Evolutionary conservation across 352 stramenopile species (phyloP).

Genomic region (Thalassiosira mediterranea): DNA sequence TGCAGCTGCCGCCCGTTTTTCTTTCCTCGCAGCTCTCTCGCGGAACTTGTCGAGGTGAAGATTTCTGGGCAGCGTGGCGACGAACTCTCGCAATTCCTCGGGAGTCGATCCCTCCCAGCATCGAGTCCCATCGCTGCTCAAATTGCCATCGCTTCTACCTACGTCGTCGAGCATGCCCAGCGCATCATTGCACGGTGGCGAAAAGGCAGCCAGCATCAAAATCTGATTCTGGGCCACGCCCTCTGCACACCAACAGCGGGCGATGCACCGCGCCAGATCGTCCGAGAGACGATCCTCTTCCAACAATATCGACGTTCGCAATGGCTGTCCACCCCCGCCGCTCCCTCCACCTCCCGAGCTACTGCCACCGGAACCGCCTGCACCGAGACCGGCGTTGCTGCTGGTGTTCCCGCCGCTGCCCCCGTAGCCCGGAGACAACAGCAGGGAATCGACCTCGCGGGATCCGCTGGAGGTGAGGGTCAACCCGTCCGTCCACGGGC

Average conservation of each 20-base stretch:
- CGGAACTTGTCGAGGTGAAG: conserved; percentile 73
- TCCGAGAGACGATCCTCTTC: conserved; percentile 77
- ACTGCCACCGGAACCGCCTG: too few species aligned
- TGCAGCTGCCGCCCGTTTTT: background rate
- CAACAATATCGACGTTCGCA: conserved; percentile 66
- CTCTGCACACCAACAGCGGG: conserved; percentile 78
- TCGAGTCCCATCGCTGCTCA: background rate
- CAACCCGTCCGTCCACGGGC: conserved; percentile 60
- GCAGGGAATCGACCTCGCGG: conserved; percentile 72
- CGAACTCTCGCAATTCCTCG: conserved; percentile 51
- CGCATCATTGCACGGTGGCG: conserved; percentile 6
- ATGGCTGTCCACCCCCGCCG: conserved; percentile 63
- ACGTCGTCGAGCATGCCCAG: background rate
- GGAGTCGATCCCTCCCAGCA: conserved; percentile 24
- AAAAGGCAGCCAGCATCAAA: conserved; percentile 6
- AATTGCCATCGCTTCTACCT: background rate
- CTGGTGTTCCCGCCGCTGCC: too few species aligned
- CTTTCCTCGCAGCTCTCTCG: conserved; percentile 13
- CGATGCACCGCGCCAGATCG: conserved; percentile 61
- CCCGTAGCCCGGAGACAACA: conserved; percentile 41
- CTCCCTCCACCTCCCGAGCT: too few species aligned
- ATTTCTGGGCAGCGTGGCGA: conserved; percentile 67
- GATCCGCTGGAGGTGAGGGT: conserved; percentile 74
- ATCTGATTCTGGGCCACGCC: conserved; percentile 38
- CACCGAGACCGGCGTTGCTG: too few species aligned